Evolutionary conservation across 495 filamentous ascomycete genomes (phyloP), one percentile per base, ranked within the genome.

Genomic region (Oleoguttula mirabilis): DNA sequence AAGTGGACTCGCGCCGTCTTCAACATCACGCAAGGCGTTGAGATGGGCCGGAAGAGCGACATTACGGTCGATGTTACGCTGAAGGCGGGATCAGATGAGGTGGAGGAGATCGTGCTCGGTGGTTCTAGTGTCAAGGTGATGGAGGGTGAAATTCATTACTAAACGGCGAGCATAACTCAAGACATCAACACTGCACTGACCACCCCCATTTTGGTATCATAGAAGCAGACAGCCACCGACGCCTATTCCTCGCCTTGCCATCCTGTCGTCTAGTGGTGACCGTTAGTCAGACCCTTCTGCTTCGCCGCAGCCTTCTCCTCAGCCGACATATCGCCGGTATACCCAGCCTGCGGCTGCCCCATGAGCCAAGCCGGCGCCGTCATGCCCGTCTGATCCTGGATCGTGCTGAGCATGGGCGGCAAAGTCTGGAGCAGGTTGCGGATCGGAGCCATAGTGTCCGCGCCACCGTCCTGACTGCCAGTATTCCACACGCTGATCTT

Each of bases 401-500:
- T 86, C 0, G 84, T 88, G 2, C 66, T 73, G 60, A 90, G 72
- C 6, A 90, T 65, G 10, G 84, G 84, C 30, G 84, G 84, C 38
- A 90, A 64, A 42, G 73, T 75, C 59, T 88, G 84, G 66, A 85
- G 83, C 32, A 85, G 57, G 44, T 69, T 72, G 15, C 72, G 55
- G 25, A 77, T 67, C 4, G 73, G 60, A 3, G 64, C 73, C 16
- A 62, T 57, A 3, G 64, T 49, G 56, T 73, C 69, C 3, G 54
- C 57, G 21, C 55, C 56, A 24, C 52, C 45, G 27, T 60, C 50
- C 54, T 60, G 61, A 15, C 23, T 56, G 16, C 79, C 82, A 23
- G 84, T 88, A 59, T 87, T 88, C 84, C 84, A 90, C 8, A 85
- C 71, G 36, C 75, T 84, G 62, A 90, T 90, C 76, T 88, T 90